Percentiles rank a stretch among this genome's conserved stretches.
Conservation (phyloP, 2,329 filamentous ascomycete genomes). For the Xylariaceae sp. region DNA sequence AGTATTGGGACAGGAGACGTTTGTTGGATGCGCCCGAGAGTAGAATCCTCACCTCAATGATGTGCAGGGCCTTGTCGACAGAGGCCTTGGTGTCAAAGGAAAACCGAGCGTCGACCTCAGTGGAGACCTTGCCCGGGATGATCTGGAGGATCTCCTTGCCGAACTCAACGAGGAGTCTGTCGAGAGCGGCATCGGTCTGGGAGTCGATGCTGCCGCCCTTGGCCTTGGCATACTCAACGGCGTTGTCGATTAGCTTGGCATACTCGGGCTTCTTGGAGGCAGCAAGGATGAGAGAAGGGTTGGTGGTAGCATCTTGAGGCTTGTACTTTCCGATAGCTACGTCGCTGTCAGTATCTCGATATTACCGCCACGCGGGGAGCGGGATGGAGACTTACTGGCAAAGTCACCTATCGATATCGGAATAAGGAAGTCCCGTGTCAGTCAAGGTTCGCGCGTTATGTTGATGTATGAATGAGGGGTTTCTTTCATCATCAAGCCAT, state of each 20-base stretch:
- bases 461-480: not conserved
- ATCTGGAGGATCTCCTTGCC: slow-evolving; percentile 96
- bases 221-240: slow-evolving; percentile 79
- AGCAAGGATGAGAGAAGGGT: slow-evolving; percentile 96
- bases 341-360: slow-evolving; percentile 15
- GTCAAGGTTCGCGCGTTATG: slow-evolving; percentile 23
- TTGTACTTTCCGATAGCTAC: slow-evolving; percentile 98
- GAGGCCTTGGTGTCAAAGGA: slow-evolving; percentile 93
- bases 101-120: slow-evolving; percentile 92
- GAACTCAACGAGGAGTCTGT: slow-evolving; percentile 94
- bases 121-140: slow-evolving; percentile 97
- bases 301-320: slow-evolving; percentile 99
- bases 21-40: not conserved
- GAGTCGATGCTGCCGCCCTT: slow-evolving; percentile 63
- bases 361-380: too few relatives aligned
- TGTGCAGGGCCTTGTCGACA: slow-evolving; percentile 91
- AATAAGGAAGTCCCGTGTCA: slow-evolving; percentile 22
- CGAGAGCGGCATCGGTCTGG: slow-evolving; percentile 84
- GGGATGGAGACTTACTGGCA: slow-evolving; percentile 52
- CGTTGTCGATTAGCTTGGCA: slow-evolving; percentile 80
- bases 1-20: slow-evolving; percentile 5
- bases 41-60: slow-evolving; percentile 75
- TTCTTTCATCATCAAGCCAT: slow-evolving; percentile 6
- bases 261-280: slow-evolving; percentile 98
- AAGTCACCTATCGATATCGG: slow-evolving; percentile 58